These are phyloP conservation scores for Calendula officinalis DNA, from an alignment of 129 eudicot genomes.

Conservation along the genomic window DNA sequence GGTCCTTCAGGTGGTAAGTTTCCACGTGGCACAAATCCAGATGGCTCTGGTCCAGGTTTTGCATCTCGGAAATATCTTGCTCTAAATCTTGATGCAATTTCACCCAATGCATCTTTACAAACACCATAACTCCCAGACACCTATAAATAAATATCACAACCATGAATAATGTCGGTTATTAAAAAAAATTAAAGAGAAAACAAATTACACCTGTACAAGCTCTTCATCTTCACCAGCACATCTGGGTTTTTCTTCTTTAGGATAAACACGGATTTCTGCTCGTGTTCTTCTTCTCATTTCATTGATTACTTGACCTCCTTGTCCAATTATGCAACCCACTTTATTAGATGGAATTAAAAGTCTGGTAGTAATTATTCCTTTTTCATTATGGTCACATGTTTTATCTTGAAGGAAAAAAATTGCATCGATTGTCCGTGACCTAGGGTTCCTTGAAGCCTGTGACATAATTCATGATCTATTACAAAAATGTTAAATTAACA, in stretches of 20 bases:
- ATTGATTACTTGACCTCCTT: slow-evolving; percentile 80
- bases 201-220: slow-evolving; percentile 69
- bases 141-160: slow-evolving; percentile 27
- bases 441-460: slow-evolving; percentile 58
- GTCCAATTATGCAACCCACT: slow-evolving; percentile 87
- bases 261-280: slow-evolving; percentile 74
- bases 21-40: slow-evolving; percentile 44
- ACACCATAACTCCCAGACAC: slow-evolving; percentile 63
- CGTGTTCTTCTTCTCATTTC: slow-evolving; percentile 87
- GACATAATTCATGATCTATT: background rate
- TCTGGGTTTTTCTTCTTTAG: slow-evolving; percentile 74
- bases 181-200: background rate
- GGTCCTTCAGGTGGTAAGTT: slow-evolving; percentile 40
- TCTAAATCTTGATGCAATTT: slow-evolving; percentile 73
- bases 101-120: slow-evolving; percentile 70
- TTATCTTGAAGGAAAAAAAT: slow-evolving; percentile 71
- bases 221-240: slow-evolving; percentile 82
- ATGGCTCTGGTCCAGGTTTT: slow-evolving; percentile 46
- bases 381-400: slow-evolving; percentile 63
- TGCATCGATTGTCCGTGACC: slow-evolving; percentile 83
- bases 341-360: slow-evolving; percentile 74
- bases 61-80: slow-evolving; percentile 69
- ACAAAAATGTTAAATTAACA: too few species aligned
- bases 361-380: slow-evolving; percentile 61
- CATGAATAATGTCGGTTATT: background rate